A percentile compares a stretch with the other conserved stretches of the same genome.
Evolutionary conservation across 768 basidiomycete genomes (phyloP).

Genomic region (Rhodosporidiobolus odoratus): DNA sequence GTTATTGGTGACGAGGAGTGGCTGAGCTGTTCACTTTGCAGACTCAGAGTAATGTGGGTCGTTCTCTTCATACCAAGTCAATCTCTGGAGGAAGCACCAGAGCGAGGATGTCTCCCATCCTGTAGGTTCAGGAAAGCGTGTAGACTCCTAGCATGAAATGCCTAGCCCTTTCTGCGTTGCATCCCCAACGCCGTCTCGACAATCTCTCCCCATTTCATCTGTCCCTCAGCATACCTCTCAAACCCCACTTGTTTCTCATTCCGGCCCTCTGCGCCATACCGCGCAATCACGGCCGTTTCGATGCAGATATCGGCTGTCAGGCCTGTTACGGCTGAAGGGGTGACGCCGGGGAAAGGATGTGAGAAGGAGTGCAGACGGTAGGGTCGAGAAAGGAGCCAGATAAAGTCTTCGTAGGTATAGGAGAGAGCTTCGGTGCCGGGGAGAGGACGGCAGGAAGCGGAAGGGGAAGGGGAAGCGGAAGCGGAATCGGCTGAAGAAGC

Average conservation of each 20-base stretch:
- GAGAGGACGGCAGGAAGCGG: background rate
- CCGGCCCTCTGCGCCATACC: background rate
- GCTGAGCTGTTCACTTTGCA: too few species aligned
- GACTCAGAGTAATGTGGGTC: too few species aligned
- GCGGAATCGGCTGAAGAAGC: background rate
- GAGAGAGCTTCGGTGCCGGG: slow-evolving; percentile 2
- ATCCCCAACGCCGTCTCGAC: slow-evolving; percentile 14
- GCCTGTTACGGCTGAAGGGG: slow-evolving; percentile 32
- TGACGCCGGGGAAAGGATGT: background rate
- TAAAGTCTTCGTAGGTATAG: slow-evolving; percentile 15
- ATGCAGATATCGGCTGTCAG: slow-evolving; percentile 41
- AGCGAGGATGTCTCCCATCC: too few species aligned
- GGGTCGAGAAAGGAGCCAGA: slow-evolving; percentile 23
- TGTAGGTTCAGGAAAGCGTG: too few species aligned
- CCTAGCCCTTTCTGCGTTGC: slow-evolving; percentile 2
- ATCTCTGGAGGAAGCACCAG: too few species aligned
- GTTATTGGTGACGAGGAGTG: too few species aligned
- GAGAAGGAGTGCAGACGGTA: slow-evolving; percentile 39
- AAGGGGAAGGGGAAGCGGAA: too few species aligned
- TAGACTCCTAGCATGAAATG: too few species aligned
- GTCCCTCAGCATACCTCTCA: slow-evolving; percentile 23
- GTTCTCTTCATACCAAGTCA: too few species aligned
- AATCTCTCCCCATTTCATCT: slow-evolving; percentile 30
- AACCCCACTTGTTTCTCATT: slow-evolving; percentile 12
- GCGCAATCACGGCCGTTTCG: slow-evolving; percentile 12